phyloP scores from a whole-genome alignment of 2,329 filamentous ascomycete species.

The Hypocrella siamensis region DNA sequence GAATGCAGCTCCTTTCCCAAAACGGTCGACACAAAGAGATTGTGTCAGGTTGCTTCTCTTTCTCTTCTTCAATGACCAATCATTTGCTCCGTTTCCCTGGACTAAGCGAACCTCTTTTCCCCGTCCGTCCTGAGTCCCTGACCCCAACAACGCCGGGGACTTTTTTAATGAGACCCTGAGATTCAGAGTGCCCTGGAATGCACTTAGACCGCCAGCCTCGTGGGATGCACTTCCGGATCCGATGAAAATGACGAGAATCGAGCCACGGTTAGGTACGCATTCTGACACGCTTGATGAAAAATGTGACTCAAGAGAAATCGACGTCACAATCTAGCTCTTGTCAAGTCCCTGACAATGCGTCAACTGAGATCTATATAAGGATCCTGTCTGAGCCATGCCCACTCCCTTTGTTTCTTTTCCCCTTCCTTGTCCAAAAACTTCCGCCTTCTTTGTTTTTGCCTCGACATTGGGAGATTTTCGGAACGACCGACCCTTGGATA shows the following conservation, averaged over 20 bases:
- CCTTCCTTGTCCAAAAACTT: neutral
- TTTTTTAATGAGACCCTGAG: neutral
- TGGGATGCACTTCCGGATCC: neutral
- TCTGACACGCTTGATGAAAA: too few relatives aligned
- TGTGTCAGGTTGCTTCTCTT: neutral
- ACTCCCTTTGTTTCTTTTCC: slow-evolving; percentile 2
- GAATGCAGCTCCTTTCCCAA: neutral
- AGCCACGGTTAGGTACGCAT: slow-evolving; percentile 2
- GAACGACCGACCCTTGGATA: too few relatives aligned
- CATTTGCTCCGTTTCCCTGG: too few relatives aligned
- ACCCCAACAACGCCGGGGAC: too few relatives aligned
- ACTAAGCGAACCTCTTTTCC: too few relatives aligned
- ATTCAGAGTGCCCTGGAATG: slow-evolving; percentile 1
- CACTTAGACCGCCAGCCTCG: slow-evolving; percentile 1
- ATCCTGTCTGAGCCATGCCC: slow-evolving; percentile 1
- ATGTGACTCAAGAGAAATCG: too few relatives aligned
- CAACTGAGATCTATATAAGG: slow-evolving; percentile 5
- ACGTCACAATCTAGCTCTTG: too few relatives aligned
- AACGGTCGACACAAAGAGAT: slow-evolving; percentile 2
- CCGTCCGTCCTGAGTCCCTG: too few relatives aligned
- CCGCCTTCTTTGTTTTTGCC: too few relatives aligned
- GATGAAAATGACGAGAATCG: neutral
- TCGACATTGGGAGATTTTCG: too few relatives aligned
- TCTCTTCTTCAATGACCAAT: too few relatives aligned
- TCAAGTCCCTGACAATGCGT: too few relatives aligned